Conservation (phyloP, 139 green algal species). For the Axilococcus clingmanii region DNA sequence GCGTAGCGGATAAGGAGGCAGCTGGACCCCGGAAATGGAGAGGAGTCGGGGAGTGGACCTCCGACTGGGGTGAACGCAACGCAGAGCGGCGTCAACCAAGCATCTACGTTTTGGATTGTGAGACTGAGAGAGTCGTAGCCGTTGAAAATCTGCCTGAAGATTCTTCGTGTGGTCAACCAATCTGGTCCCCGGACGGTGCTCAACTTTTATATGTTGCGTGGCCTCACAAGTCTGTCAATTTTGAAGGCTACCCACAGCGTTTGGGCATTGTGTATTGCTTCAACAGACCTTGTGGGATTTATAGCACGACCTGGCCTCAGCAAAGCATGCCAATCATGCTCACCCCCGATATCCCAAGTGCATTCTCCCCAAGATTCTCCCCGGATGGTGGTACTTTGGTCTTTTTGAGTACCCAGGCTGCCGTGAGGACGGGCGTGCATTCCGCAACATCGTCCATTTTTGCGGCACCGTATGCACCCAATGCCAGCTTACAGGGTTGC, state of each 20-base stretch:
- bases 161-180: slow-evolving; percentile 52
- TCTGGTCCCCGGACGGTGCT: slow-evolving; percentile 49
- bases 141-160: slow-evolving; percentile 30
- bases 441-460: slow-evolving; percentile 53
- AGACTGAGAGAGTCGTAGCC: slow-evolving; percentile 11
- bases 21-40: slow-evolving; percentile 48
- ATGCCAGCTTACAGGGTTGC: not conserved
- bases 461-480: slow-evolving; percentile 38
- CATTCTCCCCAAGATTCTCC: slow-evolving; percentile 50
- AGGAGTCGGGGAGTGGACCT: slow-evolving; percentile 39
- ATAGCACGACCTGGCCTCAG: not conserved
- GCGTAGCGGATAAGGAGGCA: slow-evolving; percentile 4
- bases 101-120: slow-evolving; percentile 56
- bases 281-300: slow-evolving; percentile 60
- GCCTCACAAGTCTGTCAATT: slow-evolving; percentile 49
- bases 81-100: slow-evolving; percentile 50
- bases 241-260: slow-evolving; percentile 31
- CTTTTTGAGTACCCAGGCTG: slow-evolving; percentile 60
- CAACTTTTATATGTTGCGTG: slow-evolving; percentile 64
- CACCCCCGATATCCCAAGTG: slow-evolving; percentile 16
- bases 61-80: slow-evolving; percentile 88
- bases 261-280: slow-evolving; percentile 86
- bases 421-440: slow-evolving; percentile 59
- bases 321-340: slow-evolving; percentile 6
- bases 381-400: slow-evolving; percentile 54